Conservation (phyloP, 208 protist genomes). For the Acanthamoeba royreba region DNA sequence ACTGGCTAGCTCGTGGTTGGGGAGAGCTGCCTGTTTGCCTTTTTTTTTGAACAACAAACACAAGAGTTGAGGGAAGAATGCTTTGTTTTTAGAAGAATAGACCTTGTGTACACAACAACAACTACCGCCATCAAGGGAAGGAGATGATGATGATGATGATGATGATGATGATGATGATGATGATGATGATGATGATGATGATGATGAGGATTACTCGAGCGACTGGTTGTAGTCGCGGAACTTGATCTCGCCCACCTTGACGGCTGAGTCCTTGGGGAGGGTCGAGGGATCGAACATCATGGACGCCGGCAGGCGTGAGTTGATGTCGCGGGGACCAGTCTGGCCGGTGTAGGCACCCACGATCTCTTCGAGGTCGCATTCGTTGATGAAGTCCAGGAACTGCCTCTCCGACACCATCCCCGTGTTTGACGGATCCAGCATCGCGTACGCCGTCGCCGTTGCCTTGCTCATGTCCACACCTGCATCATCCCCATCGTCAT, state of each 20-base stretch:
- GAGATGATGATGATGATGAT: no score
- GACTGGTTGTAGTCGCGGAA: constrained; percentile 45
- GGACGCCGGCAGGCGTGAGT: not conserved
- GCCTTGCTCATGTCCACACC: constrained; percentile 13
- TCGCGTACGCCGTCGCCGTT: not conserved
- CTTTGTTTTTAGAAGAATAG: no score
- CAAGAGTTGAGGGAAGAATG: no score
- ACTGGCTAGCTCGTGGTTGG: no score
- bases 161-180: no score
- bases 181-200: no score
- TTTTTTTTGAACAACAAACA: no score
- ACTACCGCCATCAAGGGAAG: no score
- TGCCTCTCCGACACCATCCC: not conserved
- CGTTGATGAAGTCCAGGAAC: constrained; percentile 42
- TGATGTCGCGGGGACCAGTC: not conserved
- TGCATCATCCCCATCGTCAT: not conserved
- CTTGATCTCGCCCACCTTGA: constrained; percentile 29
- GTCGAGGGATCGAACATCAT: constrained; percentile 47
- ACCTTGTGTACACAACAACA: no score
- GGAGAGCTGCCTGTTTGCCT: no score
- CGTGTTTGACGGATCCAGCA: not conserved
- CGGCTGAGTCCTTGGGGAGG: constrained; percentile 25
- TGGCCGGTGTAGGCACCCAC: constrained; percentile 7
- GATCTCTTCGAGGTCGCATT: constrained; percentile 25
- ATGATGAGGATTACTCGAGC: no score